These are phyloP conservation scores for Acacia pycnantha DNA, from an alignment of 331 rosid species.

Conservation along the genomic window DNA sequence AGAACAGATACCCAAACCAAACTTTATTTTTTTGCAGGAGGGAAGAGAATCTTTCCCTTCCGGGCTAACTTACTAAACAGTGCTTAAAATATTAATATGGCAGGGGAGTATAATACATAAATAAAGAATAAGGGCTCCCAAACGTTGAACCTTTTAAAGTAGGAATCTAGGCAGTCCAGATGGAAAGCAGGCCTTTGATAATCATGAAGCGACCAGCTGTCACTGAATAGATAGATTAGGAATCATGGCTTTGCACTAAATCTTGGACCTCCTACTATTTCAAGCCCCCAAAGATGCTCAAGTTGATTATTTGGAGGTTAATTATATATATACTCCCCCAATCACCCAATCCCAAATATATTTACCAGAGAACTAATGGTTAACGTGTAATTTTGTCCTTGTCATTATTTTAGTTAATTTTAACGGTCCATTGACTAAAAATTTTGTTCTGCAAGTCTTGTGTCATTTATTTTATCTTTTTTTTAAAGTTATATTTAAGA, in stretches of 20 bases:
- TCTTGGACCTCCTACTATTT: background rate
- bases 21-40: background rate
- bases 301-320: background rate
- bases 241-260: background rate
- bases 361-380: too few species aligned
- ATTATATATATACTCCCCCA: too few species aligned
- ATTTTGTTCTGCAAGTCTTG: fast-evolving
- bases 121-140: background rate
- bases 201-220: background rate
- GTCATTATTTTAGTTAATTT: too few species aligned
- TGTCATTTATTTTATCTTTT: too few species aligned
- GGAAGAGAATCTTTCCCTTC: background rate
- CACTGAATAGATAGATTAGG: background rate
- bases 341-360: too few species aligned
- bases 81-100: background rate
- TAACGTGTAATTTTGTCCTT: too few species aligned
- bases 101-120: background rate
- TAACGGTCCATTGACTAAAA: too few species aligned
- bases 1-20: background rate
- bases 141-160: background rate
- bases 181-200: background rate
- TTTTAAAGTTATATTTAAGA: too few species aligned
- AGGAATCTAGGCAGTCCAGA: background rate
- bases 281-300: background rate
- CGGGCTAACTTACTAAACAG: background rate